Evolutionary conservation across 2,329 filamentous ascomycete species (phyloP), one percentile per base, ranked within the genome.

Genomic region (Exophiala viscosa): DNA sequence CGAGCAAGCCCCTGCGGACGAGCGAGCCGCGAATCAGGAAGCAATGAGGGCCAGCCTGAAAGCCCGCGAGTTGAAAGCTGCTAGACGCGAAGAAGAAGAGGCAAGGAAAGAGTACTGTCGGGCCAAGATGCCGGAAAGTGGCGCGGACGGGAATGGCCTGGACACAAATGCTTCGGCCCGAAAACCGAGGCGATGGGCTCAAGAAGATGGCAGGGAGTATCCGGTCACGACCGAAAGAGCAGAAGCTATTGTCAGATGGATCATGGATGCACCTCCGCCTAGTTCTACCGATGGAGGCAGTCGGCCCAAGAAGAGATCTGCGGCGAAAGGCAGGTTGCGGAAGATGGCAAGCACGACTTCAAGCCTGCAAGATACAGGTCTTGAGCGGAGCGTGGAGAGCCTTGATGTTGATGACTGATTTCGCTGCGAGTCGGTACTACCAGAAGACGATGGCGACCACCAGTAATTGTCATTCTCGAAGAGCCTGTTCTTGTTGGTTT

Each of bases 191-290:
- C 31, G 45, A 18, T 58, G 48, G 50, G 11, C 31, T 63, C n/a
- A 55, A 63, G 48, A 70, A 73, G 9, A 84, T 54, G 80, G 78
- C 0, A 82, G 81, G 62, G 85, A 89, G 59, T 87, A 87, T 65
- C 81, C 82, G 2, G 83, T 88, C 58, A 76, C 79, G 14, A 88
- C 86, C 1, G 84, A 87, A 58, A 78, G 88, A 17, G 87, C 87
- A 0, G 77, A 82, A 43, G 79, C 81, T 14, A 82, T 92, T 52
- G 80, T 83, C 0, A 72, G 80, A 38, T 93, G 88, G 88, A 79
- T 92, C 17, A 70, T 71, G 44, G 77, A 85, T 52, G 82, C 80
- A 1, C 82, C 80, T 11, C 50, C 55, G 5, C 60, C 57, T 3
- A 56, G 50, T 36, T n/a, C 44, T 2, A 10, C 33, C 17, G 46